Conservation (phyloP, 306 rosid species). For the Datisca glomerata region DNA sequence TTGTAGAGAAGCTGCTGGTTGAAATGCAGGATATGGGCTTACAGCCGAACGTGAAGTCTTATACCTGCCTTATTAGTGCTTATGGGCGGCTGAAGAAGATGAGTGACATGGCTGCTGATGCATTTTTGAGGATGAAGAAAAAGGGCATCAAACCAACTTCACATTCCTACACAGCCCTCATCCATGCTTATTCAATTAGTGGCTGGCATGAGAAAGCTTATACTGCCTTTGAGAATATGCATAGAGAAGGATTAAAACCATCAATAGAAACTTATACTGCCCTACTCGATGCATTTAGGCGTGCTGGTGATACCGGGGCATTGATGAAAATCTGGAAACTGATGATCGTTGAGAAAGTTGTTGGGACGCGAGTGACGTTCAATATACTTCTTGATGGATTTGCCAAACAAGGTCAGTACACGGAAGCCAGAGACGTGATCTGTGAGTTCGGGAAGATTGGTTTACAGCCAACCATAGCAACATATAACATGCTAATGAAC, state of each 20-base stretch:
- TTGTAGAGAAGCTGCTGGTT: constrained; percentile 57
- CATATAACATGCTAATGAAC: constrained; percentile 78
- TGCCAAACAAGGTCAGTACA: constrained; percentile 74
- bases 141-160: constrained; percentile 65
- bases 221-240: constrained; percentile 60
- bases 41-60: constrained; percentile 62
- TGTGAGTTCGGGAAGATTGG: constrained; percentile 71
- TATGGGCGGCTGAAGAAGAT: constrained; percentile 62
- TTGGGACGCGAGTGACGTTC: constrained; percentile 58
- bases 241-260: constrained; percentile 52
- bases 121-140: constrained; percentile 79
- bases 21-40: constrained; percentile 80
- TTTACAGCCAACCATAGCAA: constrained; percentile 60
- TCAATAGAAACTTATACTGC: constrained; percentile 81
- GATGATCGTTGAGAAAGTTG: constrained; percentile 51
- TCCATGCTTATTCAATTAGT: constrained; percentile 67
- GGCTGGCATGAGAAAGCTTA: constrained; percentile 90
- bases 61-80: constrained; percentile 73
- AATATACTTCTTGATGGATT: constrained; percentile 78
- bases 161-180: constrained; percentile 75
- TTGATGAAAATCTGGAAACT: constrained; percentile 74
- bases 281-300: constrained; percentile 73
- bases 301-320: constrained; percentile 54
- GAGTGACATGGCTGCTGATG: constrained; percentile 86
- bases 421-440: constrained; percentile 71